Conservation (phyloP, 208 protist species). For the Crithidia thermophila region DNA sequence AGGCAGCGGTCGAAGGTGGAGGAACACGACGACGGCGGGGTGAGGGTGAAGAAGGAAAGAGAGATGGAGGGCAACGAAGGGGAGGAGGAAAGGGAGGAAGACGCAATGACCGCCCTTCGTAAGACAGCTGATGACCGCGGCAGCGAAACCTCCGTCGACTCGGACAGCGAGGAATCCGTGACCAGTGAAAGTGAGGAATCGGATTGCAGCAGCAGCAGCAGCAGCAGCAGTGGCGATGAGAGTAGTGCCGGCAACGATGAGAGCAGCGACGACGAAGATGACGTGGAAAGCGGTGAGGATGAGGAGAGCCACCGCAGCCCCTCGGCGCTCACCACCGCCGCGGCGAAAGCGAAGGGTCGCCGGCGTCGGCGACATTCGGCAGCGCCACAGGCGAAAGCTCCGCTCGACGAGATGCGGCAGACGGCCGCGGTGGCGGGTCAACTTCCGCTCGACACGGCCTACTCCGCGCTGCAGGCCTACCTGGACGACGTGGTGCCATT, state of each 20-base stretch:
- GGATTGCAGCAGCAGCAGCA: background rate
- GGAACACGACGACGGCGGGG: background rate
- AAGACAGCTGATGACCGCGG: background rate
- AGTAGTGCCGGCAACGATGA: background rate
- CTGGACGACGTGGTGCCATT: conserved; percentile 30
- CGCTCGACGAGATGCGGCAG: no score
- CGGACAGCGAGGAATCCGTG: background rate
- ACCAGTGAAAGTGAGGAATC: background rate
- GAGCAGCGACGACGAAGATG: background rate
- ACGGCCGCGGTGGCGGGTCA: background rate
- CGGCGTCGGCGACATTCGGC: background rate
- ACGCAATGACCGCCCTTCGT: background rate
- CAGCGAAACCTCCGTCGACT: conserved; percentile 1
- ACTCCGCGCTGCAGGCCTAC: conserved; percentile 23
- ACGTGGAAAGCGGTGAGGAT: background rate
- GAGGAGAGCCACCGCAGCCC: background rate
- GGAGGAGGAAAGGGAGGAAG: background rate
- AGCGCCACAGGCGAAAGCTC: background rate
- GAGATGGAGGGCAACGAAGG: no score
- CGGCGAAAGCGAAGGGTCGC: background rate
- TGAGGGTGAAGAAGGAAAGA: background rate
- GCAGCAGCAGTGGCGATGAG: background rate
- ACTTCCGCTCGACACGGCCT: conserved; percentile 16
- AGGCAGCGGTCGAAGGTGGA: background rate
- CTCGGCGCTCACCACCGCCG: background rate